Evolutionary conservation across 257 asterid species (phyloP), one percentile per base, ranked within the genome.

Genomic region (Mentha longifolia): DNA sequence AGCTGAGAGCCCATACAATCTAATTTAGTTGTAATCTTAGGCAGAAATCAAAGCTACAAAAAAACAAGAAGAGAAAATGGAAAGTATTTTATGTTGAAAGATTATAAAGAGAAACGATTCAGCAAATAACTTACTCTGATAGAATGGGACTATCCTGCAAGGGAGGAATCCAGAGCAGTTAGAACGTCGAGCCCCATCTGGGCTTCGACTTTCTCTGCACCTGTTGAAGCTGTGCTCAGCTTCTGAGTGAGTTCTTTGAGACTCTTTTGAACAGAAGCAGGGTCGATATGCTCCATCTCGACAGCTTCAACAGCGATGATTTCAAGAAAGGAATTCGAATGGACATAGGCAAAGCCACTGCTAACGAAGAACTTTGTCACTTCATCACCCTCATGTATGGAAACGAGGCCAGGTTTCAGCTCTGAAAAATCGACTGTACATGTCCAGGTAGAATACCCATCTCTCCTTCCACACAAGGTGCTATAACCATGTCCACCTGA

Each of bases 401-500:
- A 71, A 28, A 82, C 76, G 5, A 84, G 65, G 56, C 95, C 86
- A 0, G 92, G 82, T 70, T 88, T 85, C 60, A 88, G 81, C 82
- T 82, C 90, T 7, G 92, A 78, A 52, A 88, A 52, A 88, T 81
- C 45, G 85, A 82, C 7, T 88, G 31, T 33, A 76, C 74, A 35
- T 88, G 90, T 61, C 90, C 92, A 2, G 92, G 87, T 61, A 82
- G 85, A 61, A 86, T 73, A 20, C 92, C 90, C 90, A 86, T 76
- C 76, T 81, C 81, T 62, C 89, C 95, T 5, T 84, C 74, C 63
- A 81, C 63, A 16, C 88, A 82, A 4, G 95, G 92, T 25, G 83
- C 78, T 19, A 60, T 76, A 12, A 84, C 85, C 89, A 82, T 84
- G 71, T 88, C 95, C 57, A 84, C 95, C 92, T 88, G 73, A 39